phyloP scores from a whole-genome alignment of 192 early-diverging fungal genomes.

The Chytriomyces hyalinus region DNA sequence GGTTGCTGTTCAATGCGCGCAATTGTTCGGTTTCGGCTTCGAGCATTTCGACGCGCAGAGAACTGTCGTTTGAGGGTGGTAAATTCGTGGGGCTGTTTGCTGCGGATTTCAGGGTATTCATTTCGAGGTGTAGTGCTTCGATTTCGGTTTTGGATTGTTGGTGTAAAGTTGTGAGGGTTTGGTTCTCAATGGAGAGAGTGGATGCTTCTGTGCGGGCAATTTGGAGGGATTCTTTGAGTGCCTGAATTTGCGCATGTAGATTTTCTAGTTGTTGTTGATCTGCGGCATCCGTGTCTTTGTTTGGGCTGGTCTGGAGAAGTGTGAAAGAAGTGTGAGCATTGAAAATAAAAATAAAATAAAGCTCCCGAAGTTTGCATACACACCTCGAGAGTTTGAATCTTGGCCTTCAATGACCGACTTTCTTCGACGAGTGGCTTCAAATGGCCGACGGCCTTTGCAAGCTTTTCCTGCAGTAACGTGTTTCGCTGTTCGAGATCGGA shows the following conservation, averaged over 20 bases:
- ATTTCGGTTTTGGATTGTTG: conserved; percentile 6
- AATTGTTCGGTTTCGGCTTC: neutral
- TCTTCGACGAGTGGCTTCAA: conserved; percentile 38
- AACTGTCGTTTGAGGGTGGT: neutral
- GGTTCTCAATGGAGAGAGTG: neutral
- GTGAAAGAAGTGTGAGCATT: neutral
- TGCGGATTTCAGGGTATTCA: neutral
- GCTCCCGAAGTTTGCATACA: neutral
- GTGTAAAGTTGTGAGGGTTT: conserved; percentile 2
- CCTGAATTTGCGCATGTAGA: neutral
- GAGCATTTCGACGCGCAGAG: conserved; percentile 1
- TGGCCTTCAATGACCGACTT: conserved; percentile 18
- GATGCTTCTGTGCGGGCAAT: no score
- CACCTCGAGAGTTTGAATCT: neutral
- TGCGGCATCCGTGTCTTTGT: neutral
- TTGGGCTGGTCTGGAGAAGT: neutral
- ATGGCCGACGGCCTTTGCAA: conserved; percentile 30
- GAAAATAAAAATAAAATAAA: no score
- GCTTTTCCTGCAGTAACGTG: conserved; percentile 31
- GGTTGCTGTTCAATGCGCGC: neutral
- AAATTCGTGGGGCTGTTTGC: neutral
- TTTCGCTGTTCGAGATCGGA: conserved; percentile 12
- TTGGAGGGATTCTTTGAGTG: neutral
- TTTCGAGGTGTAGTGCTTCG: neutral
- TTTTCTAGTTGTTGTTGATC: neutral